Conservation (phyloP, 768 basidiomycete species). For the Agrocybe pediades region DNA sequence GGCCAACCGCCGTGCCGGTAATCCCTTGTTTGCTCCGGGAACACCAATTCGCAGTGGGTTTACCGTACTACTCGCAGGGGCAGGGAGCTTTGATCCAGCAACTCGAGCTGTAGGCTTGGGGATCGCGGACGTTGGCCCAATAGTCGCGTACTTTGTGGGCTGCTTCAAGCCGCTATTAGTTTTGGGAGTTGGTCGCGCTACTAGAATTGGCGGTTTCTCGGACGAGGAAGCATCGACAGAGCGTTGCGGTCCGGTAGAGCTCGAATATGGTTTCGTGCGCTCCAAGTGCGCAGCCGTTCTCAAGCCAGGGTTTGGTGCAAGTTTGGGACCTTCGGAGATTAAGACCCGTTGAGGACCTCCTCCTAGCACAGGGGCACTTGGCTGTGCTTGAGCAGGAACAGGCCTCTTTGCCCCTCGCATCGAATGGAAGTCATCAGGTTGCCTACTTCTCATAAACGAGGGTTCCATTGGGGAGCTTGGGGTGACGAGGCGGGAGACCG, state of each 20-base stretch:
- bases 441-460: conserved; percentile 1
- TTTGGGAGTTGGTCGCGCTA: conserved; percentile 4
- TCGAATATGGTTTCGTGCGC: conserved; percentile 14
- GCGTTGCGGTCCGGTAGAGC: conserved; percentile 35
- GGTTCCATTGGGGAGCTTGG: conserved; percentile 3
- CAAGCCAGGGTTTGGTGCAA: conserved; percentile 9
- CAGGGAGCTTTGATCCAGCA: conserved; percentile 24
- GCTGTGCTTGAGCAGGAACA: conserved; percentile 2
- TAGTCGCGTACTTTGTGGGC: conserved; percentile 24
- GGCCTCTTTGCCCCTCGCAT: conserved; percentile 3
- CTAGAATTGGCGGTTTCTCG: conserved; percentile 3
- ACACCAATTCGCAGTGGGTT: conserved; percentile 19
- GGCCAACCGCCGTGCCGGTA: conserved; percentile 6
- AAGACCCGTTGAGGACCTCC: conserved; percentile 32
- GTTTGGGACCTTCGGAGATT: conserved; percentile 27
- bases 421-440: conserved; percentile 2
- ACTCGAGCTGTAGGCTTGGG: conserved; percentile 27
- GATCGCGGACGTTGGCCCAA: conserved; percentile 23
- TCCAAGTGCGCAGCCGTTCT: conserved; percentile 13
- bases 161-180: conserved; percentile 22
- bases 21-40: conserved; percentile 3
- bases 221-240: conserved; percentile 19
- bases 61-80: conserved; percentile 18
- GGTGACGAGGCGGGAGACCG: conserved; percentile 1
- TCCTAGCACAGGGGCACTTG: conserved; percentile 3